Base-by-base conservation (phyloP, 2,329 filamentous ascomycete genomes). In the Chrysosporium keratinophilum region DNA sequence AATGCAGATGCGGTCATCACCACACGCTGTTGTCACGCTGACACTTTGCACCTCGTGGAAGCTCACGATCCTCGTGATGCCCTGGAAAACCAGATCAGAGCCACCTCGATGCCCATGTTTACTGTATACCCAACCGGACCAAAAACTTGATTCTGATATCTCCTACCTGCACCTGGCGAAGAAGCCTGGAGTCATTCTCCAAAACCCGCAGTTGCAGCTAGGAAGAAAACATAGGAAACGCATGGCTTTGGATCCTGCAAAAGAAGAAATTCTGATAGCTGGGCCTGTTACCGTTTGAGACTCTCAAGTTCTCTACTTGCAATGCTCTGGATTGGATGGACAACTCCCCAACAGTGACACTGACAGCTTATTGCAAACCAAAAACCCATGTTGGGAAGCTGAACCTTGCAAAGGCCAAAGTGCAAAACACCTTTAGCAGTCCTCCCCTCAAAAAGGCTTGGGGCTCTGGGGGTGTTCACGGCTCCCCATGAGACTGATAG, bases 401-500 rank as follows among this genome's bases (percentile, higher is more conserved):
- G 6, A 41, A 31, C 50, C 40, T 31, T 42, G 39, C 10, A 34
- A 12, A 23, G 34, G 23, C 17, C 23, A 39, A n/a, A 41, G 23
- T 33, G n/a, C 14, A 14, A 14, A 23, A 19, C 42, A 31, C 28
- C 28, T 28, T 20, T 48, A 31, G 37, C 35, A 37, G 47, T 17
- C 41, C 5, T 41, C 35, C 4, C 17, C 35, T 20, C 37, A 37
- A 42, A 33, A 41, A n/a, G 35, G 17, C 37, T 31, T 31, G 47
- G 47, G 23, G 20, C 19, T 40, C 34, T 9, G 10, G 14, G 35
- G 35, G 37, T 28, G 34, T 44, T 44, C 50, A 35, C 40, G 14
- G 12, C 31, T 52, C 40, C n/a, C 50, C 40, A 33, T 52, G 50
- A 45, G 41, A 34, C 41, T 45, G 50, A 52, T 52, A 52, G 41